These are phyloP conservation scores for Aspergillus ibericus DNA, from an alignment of 2,329 filamentous ascomycete genomes.

Conservation along the genomic window DNA sequence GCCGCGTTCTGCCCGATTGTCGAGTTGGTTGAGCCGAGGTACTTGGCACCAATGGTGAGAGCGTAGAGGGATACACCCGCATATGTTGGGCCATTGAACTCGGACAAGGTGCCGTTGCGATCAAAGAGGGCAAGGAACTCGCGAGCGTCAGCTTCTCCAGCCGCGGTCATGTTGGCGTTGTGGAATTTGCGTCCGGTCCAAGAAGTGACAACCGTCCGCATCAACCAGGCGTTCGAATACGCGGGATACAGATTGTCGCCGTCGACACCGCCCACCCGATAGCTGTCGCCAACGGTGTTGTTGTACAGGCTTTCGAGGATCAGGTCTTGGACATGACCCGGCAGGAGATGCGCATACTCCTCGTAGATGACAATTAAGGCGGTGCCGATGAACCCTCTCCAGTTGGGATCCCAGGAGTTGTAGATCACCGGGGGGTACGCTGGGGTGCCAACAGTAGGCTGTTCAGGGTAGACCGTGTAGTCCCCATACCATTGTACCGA, in stretches of 20 bases:
- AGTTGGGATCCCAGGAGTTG: conserved; percentile 63
- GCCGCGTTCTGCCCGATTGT: conserved; percentile 55
- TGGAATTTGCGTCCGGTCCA: conserved; percentile 58
- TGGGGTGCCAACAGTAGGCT: conserved; percentile 55
- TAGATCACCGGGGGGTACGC: conserved; percentile 55
- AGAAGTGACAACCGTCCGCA: conserved; percentile 62
- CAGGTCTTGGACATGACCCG: conserved; percentile 38
- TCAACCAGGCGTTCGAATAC: conserved; percentile 62
- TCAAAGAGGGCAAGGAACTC: conserved; percentile 60
- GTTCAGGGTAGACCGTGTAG: conserved; percentile 42
- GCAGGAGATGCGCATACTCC: conserved; percentile 54
- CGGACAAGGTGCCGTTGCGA: conserved; percentile 57
- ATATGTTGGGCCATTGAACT: conserved; percentile 65
- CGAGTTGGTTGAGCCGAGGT: conserved; percentile 52
- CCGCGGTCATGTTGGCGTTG: conserved; percentile 59
- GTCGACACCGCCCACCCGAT: conserved; percentile 61
- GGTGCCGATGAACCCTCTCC: conserved; percentile 63
- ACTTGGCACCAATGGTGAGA: conserved; percentile 60
- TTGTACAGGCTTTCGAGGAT: conserved; percentile 58
- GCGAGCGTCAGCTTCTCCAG: conserved; percentile 58
- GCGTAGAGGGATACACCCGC: conserved; percentile 62
- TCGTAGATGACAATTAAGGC: conserved; percentile 60
- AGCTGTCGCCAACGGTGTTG: conserved; percentile 59
- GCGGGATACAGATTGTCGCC: conserved; percentile 63
- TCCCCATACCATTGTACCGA: conserved; percentile 55